Evolutionary conservation across 495 filamentous ascomycete genomes (phyloP).

Genomic region (Pseudevernia furfuracea): DNA sequence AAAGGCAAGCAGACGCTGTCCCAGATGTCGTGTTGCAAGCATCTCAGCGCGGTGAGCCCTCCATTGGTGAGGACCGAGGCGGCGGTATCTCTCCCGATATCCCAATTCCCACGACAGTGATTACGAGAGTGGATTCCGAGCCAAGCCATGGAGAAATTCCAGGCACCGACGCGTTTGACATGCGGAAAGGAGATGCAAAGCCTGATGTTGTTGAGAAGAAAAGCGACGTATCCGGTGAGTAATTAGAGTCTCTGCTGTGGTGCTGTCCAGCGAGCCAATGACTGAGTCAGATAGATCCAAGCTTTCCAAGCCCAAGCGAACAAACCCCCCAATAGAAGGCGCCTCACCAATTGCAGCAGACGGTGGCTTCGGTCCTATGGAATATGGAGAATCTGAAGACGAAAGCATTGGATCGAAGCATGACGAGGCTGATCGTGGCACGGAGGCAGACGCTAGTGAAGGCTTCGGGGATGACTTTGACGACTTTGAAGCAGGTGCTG

Average conservation of each 20-base stretch:
- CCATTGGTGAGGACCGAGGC: conserved; percentile 22
- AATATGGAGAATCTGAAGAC: conserved; percentile 36
- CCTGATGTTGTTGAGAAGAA: conserved; percentile 44
- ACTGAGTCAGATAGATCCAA: conserved; percentile 47
- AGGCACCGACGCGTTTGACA: conserved; percentile 36
- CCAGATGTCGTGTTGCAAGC: conserved; percentile 59
- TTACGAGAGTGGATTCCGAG: conserved; percentile 39
- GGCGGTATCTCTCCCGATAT: conserved; percentile 22
- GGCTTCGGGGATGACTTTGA: conserved; percentile 88
- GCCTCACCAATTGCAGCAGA: conserved; percentile 31
- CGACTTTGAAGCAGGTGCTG: conserved; percentile 78
- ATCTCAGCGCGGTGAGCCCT: conserved; percentile 27
- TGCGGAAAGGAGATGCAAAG: conserved; percentile 40
- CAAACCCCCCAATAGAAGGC: conserved; percentile 21
- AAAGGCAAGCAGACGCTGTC: conserved; percentile 71
- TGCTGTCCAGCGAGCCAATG: conserved; percentile 45
- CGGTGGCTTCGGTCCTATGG: conserved; percentile 32
- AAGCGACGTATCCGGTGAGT: conserved; percentile 44
- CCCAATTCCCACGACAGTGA: conserved; percentile 40
- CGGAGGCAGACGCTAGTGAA: conserved; percentile 38
- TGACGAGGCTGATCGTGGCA: conserved; percentile 33
- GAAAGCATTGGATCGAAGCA: conserved; percentile 37
- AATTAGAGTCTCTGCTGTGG: conserved; percentile 27
- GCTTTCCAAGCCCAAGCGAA: conserved; percentile 27
- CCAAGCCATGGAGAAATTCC: conserved; percentile 33